Evolutionary conservation across 352 stramenopile species (phyloP), one percentile per base, ranked within the genome.

Genomic region (Globisporangium ultimum): DNA sequence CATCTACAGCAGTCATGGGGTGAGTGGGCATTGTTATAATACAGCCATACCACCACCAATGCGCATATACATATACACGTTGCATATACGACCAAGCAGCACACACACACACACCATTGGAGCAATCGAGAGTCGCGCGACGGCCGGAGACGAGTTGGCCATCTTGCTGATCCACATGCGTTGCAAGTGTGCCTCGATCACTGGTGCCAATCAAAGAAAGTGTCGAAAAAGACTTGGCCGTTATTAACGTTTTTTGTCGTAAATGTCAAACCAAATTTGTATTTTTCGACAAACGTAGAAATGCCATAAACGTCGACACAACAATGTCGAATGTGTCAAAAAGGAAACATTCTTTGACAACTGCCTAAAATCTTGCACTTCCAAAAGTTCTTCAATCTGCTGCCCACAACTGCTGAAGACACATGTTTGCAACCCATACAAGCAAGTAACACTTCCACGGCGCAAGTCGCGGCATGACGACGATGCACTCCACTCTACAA

Each of bases 1-100:
- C 96, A 99, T 99, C 97, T 95, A 43, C 36, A 2, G 32, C 43
- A 8, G 18, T 48, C 36, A 28, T 28, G 24, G 11, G 18, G 18
- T 17, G 46, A 22, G 9, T 28, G 38, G 14, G 13, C 2, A 41
- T 17, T 32, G 13, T 15, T 6, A 36, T 15, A n/a, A 40, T 11
- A 13, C 17, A 58, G 2, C n/a, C 45, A 5, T 1, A 36, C 28
- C 7, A 10, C 28, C 28, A 32, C 2, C 24, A 32, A 2, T 36
- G 28, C 28, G 8, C 28, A 13, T 8, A 58, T 5, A 38, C 18
- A 22, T n/a, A 12, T 21, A 41, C n/a, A n/a, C 12, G 15, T 11
- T 2, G 14, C 7, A 42, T 51, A 45, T 15, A 43, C 11, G 11
- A 8, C 2, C 38, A 17, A 10, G 11, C 8, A 11, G 11, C 11